A percentile compares a stretch with the other conserved stretches of the same genome.
phyloP scores from a whole-genome alignment of 441 rosid species.

The Pelargonium fulgidum region DNA sequence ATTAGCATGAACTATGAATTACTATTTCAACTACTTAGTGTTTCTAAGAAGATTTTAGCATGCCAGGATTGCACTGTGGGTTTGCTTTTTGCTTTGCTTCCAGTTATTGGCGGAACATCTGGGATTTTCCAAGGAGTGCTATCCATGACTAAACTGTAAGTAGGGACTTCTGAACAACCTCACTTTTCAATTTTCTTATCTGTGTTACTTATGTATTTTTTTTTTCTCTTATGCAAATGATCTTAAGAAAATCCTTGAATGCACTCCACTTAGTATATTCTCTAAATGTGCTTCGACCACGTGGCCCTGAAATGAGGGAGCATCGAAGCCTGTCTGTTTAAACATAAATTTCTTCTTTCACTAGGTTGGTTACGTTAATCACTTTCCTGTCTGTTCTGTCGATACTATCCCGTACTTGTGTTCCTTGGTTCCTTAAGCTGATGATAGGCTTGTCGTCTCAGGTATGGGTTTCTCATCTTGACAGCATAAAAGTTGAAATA shows the following conservation, averaged over 20 bases:
- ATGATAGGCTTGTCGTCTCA: constrained; percentile 28
- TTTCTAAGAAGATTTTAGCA: constrained; percentile 16
- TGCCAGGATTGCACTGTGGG: constrained; percentile 27
- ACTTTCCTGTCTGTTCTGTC: constrained; percentile 22
- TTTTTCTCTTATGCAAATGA: neutral
- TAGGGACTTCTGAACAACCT: neutral
- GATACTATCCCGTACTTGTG: constrained; percentile 25
- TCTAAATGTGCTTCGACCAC: too few species aligned
- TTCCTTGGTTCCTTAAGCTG: constrained; percentile 29
- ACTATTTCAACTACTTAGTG: neutral
- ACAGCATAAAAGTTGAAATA: neutral
- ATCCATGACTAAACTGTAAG: constrained; percentile 30
- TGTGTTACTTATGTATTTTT: neutral
- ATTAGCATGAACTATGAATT: constrained; percentile 1
- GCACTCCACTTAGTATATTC: neutral
- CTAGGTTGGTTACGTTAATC: constrained; percentile 24
- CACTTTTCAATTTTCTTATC: neutral
- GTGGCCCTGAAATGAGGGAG: too few species aligned
- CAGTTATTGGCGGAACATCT: constrained; percentile 26
- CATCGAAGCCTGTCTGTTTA: neutral
- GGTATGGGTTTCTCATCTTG: constrained; percentile 10
- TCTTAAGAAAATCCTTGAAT: neutral
- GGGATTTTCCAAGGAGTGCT: constrained; percentile 29
- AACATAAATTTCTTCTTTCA: neutral
- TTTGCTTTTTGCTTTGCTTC: constrained; percentile 23